phyloP scores from a whole-genome alignment of 495 filamentous ascomycete genomes.

The Penicillium samsonianum region DNA sequence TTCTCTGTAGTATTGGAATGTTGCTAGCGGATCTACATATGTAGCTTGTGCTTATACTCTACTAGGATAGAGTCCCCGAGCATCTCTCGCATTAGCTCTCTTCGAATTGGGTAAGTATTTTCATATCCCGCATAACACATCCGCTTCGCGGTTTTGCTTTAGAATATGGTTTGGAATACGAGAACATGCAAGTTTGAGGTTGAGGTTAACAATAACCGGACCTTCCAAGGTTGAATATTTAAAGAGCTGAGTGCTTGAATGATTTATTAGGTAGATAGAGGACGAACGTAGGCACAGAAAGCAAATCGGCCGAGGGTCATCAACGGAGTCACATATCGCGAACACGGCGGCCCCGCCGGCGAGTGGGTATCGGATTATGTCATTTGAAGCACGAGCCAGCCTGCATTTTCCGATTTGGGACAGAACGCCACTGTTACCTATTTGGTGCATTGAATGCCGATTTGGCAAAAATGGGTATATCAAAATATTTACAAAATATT shows the following conservation, averaged over 20 bases:
- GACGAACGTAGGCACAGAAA: no score
- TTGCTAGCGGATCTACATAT: neutral
- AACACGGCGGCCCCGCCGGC: no score
- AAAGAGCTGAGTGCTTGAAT: no score
- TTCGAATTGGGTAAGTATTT: neutral
- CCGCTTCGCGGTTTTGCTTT: neutral
- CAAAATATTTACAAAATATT: neutral
- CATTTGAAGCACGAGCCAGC: slow-evolving; percentile 12
- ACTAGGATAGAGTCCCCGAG: neutral
- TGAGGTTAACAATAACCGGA: no score
- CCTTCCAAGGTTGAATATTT: no score
- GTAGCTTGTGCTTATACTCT: neutral
- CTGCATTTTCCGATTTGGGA: slow-evolving; percentile 28
- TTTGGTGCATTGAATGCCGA: neutral
- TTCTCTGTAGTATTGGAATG: neutral
- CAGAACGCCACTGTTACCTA: slow-evolving; percentile 1
- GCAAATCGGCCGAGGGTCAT: neutral
- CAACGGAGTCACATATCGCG: neutral
- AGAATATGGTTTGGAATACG: neutral
- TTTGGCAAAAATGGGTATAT: neutral
- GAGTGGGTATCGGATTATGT: slow-evolving; percentile 14
- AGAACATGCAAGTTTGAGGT: neutral
- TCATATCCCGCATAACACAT: neutral
- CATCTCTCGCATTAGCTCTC: neutral
- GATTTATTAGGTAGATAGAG: no score